phyloP scores from a whole-genome alignment of 2,329 filamentous ascomycete genomes.

The Neonectria faginata region DNA sequence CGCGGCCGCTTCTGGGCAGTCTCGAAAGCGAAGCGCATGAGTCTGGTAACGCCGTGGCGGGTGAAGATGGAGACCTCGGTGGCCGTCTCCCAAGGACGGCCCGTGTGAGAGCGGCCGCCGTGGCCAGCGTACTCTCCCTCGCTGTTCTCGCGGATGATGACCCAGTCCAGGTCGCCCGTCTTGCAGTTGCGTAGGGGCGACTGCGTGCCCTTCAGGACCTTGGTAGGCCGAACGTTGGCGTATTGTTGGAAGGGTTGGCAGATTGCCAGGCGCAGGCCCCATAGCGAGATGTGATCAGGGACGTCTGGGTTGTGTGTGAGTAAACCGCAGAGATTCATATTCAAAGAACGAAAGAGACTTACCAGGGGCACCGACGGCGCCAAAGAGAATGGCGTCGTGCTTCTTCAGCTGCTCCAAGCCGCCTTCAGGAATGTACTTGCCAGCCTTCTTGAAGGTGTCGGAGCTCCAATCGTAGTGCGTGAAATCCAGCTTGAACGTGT shows the following conservation, averaged over 20 bases:
- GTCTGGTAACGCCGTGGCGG: slow-evolving; percentile 66
- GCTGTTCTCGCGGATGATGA: slow-evolving; percentile 74
- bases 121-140: slow-evolving; percentile 76
- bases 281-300: slow-evolving; percentile 74
- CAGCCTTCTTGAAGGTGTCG: slow-evolving; percentile 73
- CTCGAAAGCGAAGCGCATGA: slow-evolving; percentile 74
- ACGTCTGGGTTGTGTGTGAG: slow-evolving; percentile 56
- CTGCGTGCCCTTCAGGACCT: slow-evolving; percentile 69
- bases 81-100: slow-evolving; percentile 69
- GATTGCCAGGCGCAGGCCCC: slow-evolving; percentile 73
- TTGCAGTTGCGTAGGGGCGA: slow-evolving; percentile 66
- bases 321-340: background rate
- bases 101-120: slow-evolving; percentile 70
- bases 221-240: slow-evolving; percentile 73
- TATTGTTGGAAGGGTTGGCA: slow-evolving; percentile 74
- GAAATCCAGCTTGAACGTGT: slow-evolving; percentile 72
- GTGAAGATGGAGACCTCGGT: slow-evolving; percentile 74
- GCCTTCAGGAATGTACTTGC: slow-evolving; percentile 61
- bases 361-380: slow-evolving; percentile 70
- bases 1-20: slow-evolving; percentile 66
- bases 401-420: slow-evolving; percentile 50
- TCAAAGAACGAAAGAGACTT: slow-evolving; percentile 16
- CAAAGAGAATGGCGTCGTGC: slow-evolving; percentile 72
- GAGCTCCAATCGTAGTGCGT: slow-evolving; percentile 75
- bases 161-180: slow-evolving; percentile 71